Evolutionary conservation across 257 asterid genomes (phyloP).

Genomic region (Fraxinus americana): DNA sequence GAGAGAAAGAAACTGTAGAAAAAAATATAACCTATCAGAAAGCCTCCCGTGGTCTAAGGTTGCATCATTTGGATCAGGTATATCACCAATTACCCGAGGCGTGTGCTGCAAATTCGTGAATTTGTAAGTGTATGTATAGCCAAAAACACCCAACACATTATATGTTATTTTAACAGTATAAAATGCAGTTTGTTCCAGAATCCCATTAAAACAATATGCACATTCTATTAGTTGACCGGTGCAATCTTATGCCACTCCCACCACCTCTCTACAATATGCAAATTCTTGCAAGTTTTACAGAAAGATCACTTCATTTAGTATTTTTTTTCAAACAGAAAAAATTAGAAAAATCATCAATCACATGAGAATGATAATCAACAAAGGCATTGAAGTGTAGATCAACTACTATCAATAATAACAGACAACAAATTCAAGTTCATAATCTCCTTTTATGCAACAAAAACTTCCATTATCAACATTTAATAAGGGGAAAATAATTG

Average conservation of each 20-base stretch:
- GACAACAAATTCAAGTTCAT: conserved; percentile 10
- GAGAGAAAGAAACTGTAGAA: conserved; percentile 12
- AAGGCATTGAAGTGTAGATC: neutral
- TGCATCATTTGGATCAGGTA: conserved; percentile 90
- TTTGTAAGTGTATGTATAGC: conserved; percentile 27
- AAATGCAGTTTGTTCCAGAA: neutral
- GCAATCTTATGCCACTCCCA: too few species aligned
- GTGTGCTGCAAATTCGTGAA: conserved; percentile 75
- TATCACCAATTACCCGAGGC: conserved; percentile 72
- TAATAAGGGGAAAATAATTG: neutral
- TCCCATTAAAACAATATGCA: neutral
- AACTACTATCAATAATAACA: neutral
- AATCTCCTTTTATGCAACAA: conserved; percentile 1
- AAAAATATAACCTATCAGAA: conserved; percentile 64
- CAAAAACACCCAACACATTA: conserved; percentile 13
- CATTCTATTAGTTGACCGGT: too few species aligned
- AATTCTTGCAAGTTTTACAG: neutral
- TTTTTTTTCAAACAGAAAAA: neutral
- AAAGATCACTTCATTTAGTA: neutral
- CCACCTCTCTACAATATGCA: neutral
- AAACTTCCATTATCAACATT: neutral
- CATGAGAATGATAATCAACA: neutral
- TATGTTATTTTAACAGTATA: neutral
- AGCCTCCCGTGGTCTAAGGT: conserved; percentile 85
- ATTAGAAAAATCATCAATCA: neutral